Conservation (phyloP, 2,329 filamentous ascomycete genomes). For the Fusarium oxysporum region DNA sequence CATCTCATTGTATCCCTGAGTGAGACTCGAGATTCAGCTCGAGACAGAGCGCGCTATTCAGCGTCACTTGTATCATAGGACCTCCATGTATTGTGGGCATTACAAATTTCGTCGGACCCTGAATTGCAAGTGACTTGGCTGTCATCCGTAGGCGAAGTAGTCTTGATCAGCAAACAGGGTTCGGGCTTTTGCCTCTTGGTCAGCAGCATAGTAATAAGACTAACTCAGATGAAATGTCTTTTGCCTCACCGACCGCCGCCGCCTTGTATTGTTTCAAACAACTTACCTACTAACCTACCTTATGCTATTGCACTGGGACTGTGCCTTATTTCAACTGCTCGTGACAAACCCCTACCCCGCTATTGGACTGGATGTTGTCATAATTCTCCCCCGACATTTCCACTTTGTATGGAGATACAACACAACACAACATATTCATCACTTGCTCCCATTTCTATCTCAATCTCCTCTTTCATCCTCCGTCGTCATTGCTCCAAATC, state of each 20-base stretch:
- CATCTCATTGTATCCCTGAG: slow-evolving; percentile 7
- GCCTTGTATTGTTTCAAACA: neutral
- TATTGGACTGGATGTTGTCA: slow-evolving; percentile 30
- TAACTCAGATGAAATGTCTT: neutral
- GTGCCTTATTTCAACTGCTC: slow-evolving; percentile 16
- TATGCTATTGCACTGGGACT: neutral
- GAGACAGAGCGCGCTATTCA: neutral
- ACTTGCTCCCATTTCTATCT: neutral
- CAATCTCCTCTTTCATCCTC: slow-evolving; percentile 6
- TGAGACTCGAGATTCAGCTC: slow-evolving; percentile 4
- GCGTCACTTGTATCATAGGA: neutral
- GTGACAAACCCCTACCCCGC: slow-evolving; percentile 31
- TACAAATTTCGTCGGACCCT: slow-evolving; percentile 20
- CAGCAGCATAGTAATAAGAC: slow-evolving; percentile 5
- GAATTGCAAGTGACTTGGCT: slow-evolving; percentile 14
- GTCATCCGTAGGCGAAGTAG: slow-evolving; percentile 11
- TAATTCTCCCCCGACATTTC: neutral
- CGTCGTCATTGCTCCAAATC: slow-evolving; percentile 25
- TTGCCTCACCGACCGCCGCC: slow-evolving; percentile 8
- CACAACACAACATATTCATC: neutral
- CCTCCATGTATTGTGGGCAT: neutral
- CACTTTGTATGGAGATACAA: neutral
- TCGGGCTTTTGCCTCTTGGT: slow-evolving; percentile 23
- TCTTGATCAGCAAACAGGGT: slow-evolving; percentile 34
- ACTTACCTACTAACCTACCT: neutral